Base-by-base conservation (phyloP, 768 basidiomycete genomes). In the Sistotremastrum niveocremeum region DNA sequence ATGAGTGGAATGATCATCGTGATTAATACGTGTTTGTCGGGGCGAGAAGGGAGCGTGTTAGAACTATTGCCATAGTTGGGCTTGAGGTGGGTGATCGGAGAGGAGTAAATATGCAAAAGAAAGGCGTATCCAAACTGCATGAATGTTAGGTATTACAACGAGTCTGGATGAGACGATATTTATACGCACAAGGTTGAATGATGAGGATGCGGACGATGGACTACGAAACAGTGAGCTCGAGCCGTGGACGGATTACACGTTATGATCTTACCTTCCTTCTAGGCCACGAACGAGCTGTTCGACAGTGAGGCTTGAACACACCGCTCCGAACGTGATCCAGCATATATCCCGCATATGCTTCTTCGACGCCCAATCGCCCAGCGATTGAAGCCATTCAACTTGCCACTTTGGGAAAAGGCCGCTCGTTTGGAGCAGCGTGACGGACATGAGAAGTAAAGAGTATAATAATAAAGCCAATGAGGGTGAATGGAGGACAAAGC, bases 51-150 rank as follows among this genome's bases (percentile, higher is more conserved):
- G 20, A 20, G 20, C 20, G 20, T 20, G 20, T 20, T 20, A 20
- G 20, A 20, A 20, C 20, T 20, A 20, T 20, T 20, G 20, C 20
- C 20, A 20, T 20, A 20, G 20, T 20, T 20, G 3, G 66, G 55
- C 30, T 53, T 50, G 28, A 50, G 49, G 57, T 82, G 79, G 4
- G 79, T 72, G 37, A 77, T 54, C 0, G 81, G 79, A 2, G 78
- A 76, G 0, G 81, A 74, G 62, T 84, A 85, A 6, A 84, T 71
- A 51, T 86, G 79, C 12, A 87, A 61, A 33, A 84, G 67, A 59
- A 85, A 84, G 1, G 82, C 77, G 52, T 85, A 87, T 20, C 79
- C 81, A 50, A 85, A 75, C 83, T 84, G 51, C 32, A 33, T 37
- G 38, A 53, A 37, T 45, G 48, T 51, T 30, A 53, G 47, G 42